These are phyloP conservation scores for Artomyces pyxidatus DNA, from an alignment of 768 basidiomycete species.

Conservation along the genomic window DNA sequence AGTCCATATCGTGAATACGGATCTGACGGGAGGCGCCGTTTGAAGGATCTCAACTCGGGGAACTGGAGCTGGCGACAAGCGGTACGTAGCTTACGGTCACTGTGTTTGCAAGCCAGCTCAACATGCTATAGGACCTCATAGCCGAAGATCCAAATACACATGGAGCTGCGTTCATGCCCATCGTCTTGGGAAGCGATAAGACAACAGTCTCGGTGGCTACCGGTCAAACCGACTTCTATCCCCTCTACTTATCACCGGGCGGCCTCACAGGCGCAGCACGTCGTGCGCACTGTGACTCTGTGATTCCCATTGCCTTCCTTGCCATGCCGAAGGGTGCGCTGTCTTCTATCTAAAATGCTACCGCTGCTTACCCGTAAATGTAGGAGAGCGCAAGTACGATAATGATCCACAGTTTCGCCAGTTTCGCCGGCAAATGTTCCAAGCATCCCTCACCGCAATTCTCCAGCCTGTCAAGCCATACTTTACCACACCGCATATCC, in stretches of 20 bases:
- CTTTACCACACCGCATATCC: neutral
- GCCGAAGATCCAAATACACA: neutral
- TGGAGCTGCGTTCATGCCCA: neutral
- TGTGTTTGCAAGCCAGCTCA: neutral
- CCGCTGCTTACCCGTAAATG: neutral
- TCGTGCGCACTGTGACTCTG: neutral
- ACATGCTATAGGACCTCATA: neutral
- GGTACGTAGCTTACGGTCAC: neutral
- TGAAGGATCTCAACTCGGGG: neutral
- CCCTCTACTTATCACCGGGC: neutral
- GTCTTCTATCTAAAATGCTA: too few species aligned
- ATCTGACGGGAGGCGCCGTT: neutral
- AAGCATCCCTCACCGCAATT: neutral
- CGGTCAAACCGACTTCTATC: neutral
- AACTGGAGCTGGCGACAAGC: neutral
- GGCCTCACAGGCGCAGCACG: neutral
- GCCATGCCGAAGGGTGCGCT: neutral
- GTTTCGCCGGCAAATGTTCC: neutral
- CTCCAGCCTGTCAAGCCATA: neutral
- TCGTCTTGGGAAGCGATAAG: slow-evolving; percentile 1
- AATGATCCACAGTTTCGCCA: neutral
- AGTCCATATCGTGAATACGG: neutral
- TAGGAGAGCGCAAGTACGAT: neutral
- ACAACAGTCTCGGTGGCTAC: neutral
- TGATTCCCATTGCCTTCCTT: neutral